Evolutionary conservation across 1,284 basidiomycete species (phyloP).

Genomic region (Papiliotrema nemorosa): DNA sequence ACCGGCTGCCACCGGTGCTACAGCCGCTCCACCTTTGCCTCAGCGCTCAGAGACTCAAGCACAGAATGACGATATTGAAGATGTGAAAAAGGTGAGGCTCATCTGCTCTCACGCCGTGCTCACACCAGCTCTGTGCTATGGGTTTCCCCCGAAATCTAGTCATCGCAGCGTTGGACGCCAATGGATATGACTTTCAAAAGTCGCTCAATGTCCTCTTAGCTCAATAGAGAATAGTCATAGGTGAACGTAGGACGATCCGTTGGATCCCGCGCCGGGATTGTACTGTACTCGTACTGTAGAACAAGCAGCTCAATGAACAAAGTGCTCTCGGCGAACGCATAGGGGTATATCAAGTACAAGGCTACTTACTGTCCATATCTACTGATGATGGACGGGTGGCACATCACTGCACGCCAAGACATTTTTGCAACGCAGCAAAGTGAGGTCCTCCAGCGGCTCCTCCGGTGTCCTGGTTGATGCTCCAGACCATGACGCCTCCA

Average conservation of each 20-base stretch:
- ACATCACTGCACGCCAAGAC: background rate
- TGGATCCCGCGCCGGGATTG: too few species aligned
- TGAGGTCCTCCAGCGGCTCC: constrained; percentile 12
- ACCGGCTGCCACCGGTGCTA: constrained; percentile 9
- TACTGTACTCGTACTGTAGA: too few species aligned
- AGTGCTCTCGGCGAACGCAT: background rate
- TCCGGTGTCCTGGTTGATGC: constrained; percentile 19
- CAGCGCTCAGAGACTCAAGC: constrained; percentile 31
- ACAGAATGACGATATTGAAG: constrained; percentile 48
- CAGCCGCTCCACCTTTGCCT: constrained; percentile 28
- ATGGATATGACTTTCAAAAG: constrained; percentile 49
- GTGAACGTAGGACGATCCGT: too few species aligned
- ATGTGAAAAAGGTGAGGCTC: constrained; percentile 48
- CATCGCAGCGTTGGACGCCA: constrained; percentile 47
- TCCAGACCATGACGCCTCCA: constrained; percentile 27
- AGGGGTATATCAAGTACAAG: background rate
- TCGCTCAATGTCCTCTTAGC: constrained; percentile 45
- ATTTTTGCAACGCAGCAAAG: constrained; percentile 8
- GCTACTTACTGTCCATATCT: too few species aligned
- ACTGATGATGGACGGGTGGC: too few species aligned
- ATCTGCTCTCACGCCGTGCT: background rate
- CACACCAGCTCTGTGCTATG: constrained; percentile 44
- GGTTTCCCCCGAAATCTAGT: constrained; percentile 45
- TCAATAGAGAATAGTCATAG: too few species aligned
- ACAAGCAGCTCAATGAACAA: background rate